Percentiles rank a stretch among this genome's conserved stretches.
Conservation (phyloP, 2,329 filamentous ascomycete species). For the Pseudogymnoascus sp. region DNA sequence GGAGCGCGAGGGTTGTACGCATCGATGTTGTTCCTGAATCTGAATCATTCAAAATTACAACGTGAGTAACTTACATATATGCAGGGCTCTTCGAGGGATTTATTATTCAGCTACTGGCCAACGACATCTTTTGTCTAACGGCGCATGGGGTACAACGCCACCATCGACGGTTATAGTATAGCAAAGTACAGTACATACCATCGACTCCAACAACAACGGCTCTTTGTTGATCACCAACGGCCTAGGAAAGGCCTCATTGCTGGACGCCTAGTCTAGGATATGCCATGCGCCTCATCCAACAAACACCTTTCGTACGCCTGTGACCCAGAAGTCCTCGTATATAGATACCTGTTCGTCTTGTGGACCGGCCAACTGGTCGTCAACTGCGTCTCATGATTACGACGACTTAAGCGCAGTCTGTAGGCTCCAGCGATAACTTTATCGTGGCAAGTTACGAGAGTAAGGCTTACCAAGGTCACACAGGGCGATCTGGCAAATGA, state of each 20-base stretch:
- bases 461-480: neutral
- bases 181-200: neutral
- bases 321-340: neutral
- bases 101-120: neutral
- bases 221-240: neutral
- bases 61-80: neutral
- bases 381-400: constrained; percentile 7
- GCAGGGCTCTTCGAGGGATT: constrained; percentile 1
- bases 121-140: neutral
- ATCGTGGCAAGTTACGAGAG: neutral
- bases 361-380: neutral
- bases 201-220: neutral
- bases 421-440: neutral
- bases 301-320: neutral
- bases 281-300: constrained; percentile 2
- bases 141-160: neutral
- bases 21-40: constrained; percentile 5
- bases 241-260: neutral
- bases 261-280: neutral
- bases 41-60: neutral
- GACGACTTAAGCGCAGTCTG: constrained; percentile 5
- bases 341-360: neutral
- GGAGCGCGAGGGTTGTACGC: neutral
- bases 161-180: neutral
- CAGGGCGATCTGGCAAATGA: neutral